Percentiles rank a stretch among this genome's conserved stretches.
Conservation (phyloP, 345 rosid genomes). For the Firmiana major region DNA sequence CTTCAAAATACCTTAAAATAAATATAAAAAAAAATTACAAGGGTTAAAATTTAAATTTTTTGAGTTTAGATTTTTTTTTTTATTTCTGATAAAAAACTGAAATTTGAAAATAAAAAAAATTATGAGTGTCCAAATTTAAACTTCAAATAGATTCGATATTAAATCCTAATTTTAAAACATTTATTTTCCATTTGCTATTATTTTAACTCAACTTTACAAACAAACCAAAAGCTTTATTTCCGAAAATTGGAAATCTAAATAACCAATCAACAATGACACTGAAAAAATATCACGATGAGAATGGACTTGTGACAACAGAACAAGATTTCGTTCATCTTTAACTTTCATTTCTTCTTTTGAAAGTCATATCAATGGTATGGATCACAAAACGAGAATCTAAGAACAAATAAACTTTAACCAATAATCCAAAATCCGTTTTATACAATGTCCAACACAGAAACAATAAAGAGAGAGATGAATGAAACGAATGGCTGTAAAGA, state of each 20-base stretch:
- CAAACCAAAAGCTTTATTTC: not conserved
- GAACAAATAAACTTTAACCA: slow-evolving; percentile 6
- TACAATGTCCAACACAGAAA: not conserved
- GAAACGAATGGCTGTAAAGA: slow-evolving; percentile 2
- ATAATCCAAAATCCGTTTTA: not conserved
- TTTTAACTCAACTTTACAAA: not conserved
- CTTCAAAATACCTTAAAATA: too few species aligned
- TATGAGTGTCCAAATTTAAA: too few species aligned
- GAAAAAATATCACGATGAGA: not conserved
- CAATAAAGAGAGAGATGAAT: not conserved
- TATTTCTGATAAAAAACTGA: too few species aligned
- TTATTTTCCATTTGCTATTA: not conserved
- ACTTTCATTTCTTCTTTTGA: not conserved
- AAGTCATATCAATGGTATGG: not conserved
- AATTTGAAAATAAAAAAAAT: too few species aligned
- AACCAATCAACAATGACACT: not conserved
- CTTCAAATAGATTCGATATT: too few species aligned
- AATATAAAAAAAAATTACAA: too few species aligned
- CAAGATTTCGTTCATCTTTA: slow-evolving; percentile 5
- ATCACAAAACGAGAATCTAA: slow-evolving; percentile 10
- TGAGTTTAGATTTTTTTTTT: too few species aligned
- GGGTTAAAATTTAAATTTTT: too few species aligned
- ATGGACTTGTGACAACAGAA: not conserved
- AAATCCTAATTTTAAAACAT: too few species aligned
- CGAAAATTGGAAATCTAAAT: not conserved